These are phyloP conservation scores for Didymella pinodella DNA, from an alignment of 2,329 filamentous ascomycete genomes.

Conservation along the genomic window DNA sequence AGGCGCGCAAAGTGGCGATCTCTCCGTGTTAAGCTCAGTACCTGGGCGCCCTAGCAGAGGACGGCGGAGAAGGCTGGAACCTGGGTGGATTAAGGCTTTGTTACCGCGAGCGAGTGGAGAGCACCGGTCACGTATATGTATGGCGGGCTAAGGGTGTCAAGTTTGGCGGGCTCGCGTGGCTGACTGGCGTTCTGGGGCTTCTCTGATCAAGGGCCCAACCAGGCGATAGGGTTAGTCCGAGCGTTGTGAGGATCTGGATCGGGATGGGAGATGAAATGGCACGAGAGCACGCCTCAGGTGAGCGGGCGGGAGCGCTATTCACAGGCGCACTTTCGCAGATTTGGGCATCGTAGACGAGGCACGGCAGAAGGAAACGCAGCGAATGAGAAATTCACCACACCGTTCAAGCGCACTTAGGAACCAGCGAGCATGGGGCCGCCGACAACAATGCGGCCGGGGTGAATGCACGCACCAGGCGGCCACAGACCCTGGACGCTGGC, in stretches of 20 bases:
- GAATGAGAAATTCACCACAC: slow-evolving; percentile 50
- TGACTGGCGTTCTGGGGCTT: slow-evolving; percentile 51
- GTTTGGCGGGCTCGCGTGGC: slow-evolving; percentile 53
- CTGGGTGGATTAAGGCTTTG: slow-evolving; percentile 52
- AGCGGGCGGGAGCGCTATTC: slow-evolving; percentile 48
- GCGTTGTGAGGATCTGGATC: slow-evolving; percentile 53
- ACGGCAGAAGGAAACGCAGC: slow-evolving; percentile 49
- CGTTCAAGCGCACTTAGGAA: slow-evolving; percentile 46
- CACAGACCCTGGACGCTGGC: slow-evolving; percentile 46
- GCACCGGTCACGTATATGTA: slow-evolving; percentile 55
- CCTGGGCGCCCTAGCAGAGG: slow-evolving; percentile 54
- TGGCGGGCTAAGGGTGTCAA: slow-evolving; percentile 51
- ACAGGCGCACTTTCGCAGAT: slow-evolving; percentile 49
- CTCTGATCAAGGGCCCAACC: slow-evolving; percentile 47
- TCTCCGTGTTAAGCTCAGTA: slow-evolving; percentile 59
- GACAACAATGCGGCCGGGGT: slow-evolving; percentile 45
- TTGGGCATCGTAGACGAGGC: slow-evolving; percentile 50
- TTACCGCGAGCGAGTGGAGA: slow-evolving; percentile 51
- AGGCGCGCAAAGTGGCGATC: slow-evolving; percentile 56
- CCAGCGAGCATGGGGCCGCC: slow-evolving; percentile 44
- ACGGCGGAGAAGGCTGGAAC: slow-evolving; percentile 58
- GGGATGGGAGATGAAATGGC: slow-evolving; percentile 46
- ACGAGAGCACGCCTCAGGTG: slow-evolving; percentile 49
- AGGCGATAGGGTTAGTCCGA: slow-evolving; percentile 54
- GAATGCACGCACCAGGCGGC: slow-evolving; percentile 39